Base-by-base conservation (phyloP, 2,329 filamentous ascomycete genomes). In the Aspergillus pseudoterreus region DNA sequence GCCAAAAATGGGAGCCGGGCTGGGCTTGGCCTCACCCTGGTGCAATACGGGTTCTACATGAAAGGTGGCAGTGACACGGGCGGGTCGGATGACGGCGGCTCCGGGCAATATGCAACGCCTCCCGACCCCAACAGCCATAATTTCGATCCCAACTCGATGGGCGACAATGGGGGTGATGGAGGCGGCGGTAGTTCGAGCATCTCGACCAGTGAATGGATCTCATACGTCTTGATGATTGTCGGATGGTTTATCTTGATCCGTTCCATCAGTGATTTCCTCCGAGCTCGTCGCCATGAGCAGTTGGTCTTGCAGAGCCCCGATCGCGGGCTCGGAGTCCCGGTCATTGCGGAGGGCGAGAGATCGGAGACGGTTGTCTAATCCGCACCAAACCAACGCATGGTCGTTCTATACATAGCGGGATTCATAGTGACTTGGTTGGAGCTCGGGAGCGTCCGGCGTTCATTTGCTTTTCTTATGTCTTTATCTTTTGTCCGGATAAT, bases 161-260 rank as follows among this genome's bases (percentile, higher is more conserved):
- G 75, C 30, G 70, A 68, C 12, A 55, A 63, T 30, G 68, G 53
- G 12, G 63, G 60, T 47, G 63, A 63, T 46, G 62, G 61, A 19
- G 64, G 62, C 6, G 60, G 72, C 11, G 77, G 78, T 38, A 72
- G 75, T 11, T 72, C 75, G 6, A 81, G 83, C 33, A 82, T 96
- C 39, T 82, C 80, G 5, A 86, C 86, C 47, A 86, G 82, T 57
- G 92, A 97, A 67, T 96, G 90, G 90, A 78, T 96, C 57, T 89
- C 91, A 10, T 99, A 97, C 64, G 78, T 88, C 14, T 74, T 99
- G 44, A 99, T 99, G 94, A 89, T 99, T 66, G 87, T 95, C 1
- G 94, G 94, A 4, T 99, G 94, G 94, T 97, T 97, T 66, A 91
- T 99, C 56, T 77, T 99, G 56, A 97, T 99, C 67, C 84, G 92